Evolutionary conservation across 73 alveolate species (phyloP).

Genomic region (Tetrahymena malaccensis): DNA sequence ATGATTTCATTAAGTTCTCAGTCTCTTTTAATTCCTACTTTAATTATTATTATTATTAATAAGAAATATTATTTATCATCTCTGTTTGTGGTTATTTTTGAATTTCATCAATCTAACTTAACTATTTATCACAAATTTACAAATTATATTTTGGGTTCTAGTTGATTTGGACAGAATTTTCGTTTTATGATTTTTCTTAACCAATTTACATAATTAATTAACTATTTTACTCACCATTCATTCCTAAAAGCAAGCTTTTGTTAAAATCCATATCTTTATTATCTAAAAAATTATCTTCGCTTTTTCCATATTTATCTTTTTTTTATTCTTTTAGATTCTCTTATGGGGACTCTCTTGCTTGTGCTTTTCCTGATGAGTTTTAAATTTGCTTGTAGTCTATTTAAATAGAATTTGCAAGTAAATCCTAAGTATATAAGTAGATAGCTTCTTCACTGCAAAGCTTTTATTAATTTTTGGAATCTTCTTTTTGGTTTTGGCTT

Average conservation of each 20-base stretch:
- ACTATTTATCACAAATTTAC: neutral
- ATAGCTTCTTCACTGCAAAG: neutral
- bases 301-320: neutral
- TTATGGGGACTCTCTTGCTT: neutral
- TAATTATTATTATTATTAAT: no score
- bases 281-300: neutral
- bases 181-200: neutral
- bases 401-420: neutral
- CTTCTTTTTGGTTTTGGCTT: neutral
- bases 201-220: neutral
- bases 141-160: neutral
- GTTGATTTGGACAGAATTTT: neutral
- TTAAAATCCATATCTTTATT: neutral
- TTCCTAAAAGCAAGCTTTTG: neutral
- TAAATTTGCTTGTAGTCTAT: neutral
- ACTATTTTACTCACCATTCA: neutral
- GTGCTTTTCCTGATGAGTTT: neutral
- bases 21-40: neutral
- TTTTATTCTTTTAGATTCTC: neutral
- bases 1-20: neutral
- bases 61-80: no score
- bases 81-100: neutral
- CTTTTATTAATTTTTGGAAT: neutral
- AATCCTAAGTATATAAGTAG: neutral
- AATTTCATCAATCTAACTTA: neutral